These are phyloP conservation scores for Ceratocystis smalleyi DNA, from an alignment of 2,329 filamentous ascomycete species.

Conservation along the genomic window DNA sequence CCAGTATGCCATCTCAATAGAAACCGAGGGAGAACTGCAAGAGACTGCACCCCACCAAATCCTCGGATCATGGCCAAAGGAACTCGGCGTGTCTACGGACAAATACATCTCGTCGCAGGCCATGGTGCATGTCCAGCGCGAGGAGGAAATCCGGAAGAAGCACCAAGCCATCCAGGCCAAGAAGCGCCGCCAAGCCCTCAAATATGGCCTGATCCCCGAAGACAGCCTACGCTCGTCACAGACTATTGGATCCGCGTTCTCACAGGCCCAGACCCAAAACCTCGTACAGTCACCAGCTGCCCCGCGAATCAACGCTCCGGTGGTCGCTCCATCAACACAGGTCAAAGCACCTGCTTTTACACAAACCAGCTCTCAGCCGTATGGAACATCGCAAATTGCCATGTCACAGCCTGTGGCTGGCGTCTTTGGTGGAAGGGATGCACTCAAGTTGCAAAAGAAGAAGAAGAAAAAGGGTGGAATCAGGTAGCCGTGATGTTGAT, in stretches of 20 bases:
- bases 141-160: conserved; percentile 13
- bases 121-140: background rate
- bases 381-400: conserved; percentile 20
- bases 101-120: conserved; percentile 25
- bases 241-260: conserved; percentile 18
- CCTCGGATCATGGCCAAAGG: conserved; percentile 27
- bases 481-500: conserved; percentile 19
- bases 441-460: conserved; percentile 21
- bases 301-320: conserved; percentile 17
- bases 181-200: conserved; percentile 14
- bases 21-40: conserved; percentile 21
- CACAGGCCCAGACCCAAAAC: conserved; percentile 9
- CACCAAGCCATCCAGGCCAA: conserved; percentile 9
- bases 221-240: conserved; percentile 9
- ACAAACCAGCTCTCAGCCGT: conserved; percentile 2
- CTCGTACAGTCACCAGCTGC: conserved; percentile 24
- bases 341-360: background rate
- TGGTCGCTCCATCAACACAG: background rate
- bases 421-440: conserved; percentile 29
- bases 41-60: conserved; percentile 19
- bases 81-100: conserved; percentile 24
- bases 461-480: conserved; percentile 33
- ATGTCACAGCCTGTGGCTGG: conserved; percentile 35
- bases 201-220: conserved; percentile 10
- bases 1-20: conserved; percentile 24